These are phyloP conservation scores for Zychaea mexicana DNA, from an alignment of 371 early-diverging fungal genomes.

Conservation along the genomic window DNA sequence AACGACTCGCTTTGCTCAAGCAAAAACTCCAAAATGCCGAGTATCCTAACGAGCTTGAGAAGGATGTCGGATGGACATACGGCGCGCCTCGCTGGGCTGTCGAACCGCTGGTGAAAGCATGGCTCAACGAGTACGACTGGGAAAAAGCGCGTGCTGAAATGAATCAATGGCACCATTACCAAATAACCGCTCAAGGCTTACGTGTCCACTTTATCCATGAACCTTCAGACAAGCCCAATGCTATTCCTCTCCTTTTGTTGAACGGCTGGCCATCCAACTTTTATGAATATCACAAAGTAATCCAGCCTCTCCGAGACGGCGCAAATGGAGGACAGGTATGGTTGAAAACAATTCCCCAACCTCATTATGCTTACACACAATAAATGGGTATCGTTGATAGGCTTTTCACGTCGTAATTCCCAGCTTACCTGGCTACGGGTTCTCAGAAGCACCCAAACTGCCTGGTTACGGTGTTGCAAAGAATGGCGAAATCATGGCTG, in stretches of 20 bases:
- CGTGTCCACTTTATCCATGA: conserved; percentile 64
- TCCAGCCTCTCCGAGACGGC: conserved; percentile 44
- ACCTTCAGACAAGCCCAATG: conserved; percentile 41
- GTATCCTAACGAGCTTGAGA: conserved; percentile 46
- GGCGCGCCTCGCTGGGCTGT: conserved; percentile 51
- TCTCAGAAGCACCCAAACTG: conserved; percentile 51
- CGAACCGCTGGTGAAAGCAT: conserved; percentile 41
- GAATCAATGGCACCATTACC: conserved; percentile 56
- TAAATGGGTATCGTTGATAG: conserved; percentile 1
- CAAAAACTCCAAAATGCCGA: conserved; percentile 13
- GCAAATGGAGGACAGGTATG: conserved; percentile 25
- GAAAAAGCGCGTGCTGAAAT: conserved; percentile 37
- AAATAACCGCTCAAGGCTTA: conserved; percentile 46
- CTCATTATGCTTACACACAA: background rate
- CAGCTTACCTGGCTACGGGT: conserved; percentile 67
- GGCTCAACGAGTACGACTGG: conserved; percentile 52
- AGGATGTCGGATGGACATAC: conserved; percentile 54
- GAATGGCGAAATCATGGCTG: conserved; percentile 44
- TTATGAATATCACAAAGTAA: conserved; percentile 65
- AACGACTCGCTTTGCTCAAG: conserved; percentile 17
- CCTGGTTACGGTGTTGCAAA: conserved; percentile 35
- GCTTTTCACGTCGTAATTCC: conserved; percentile 66
- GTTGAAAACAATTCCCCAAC: background rate
- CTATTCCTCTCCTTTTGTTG: conserved; percentile 61
- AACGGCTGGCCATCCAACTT: conserved; percentile 74